Conservation (phyloP, 179 eudicot species). For the Spergularia azorica region DNA sequence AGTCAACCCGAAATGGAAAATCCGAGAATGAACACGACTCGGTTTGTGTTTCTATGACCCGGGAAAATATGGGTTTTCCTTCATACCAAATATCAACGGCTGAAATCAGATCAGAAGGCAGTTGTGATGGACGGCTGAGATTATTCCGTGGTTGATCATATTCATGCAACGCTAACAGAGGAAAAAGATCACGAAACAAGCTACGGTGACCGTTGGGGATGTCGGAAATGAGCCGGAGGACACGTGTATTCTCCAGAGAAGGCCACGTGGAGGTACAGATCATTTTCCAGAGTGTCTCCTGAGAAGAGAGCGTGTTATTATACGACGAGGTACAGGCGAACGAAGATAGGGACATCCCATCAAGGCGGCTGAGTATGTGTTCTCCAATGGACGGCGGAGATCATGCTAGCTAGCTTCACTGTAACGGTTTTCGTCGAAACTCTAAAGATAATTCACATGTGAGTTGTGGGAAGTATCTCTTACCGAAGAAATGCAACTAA, state of each 20-base stretch:
- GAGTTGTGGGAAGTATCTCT: no score
- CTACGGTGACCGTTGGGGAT: conserved; percentile 23
- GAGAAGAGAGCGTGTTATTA: conserved; percentile 22
- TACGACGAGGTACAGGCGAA: conserved; percentile 30
- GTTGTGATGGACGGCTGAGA: background rate
- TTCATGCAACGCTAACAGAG: conserved; percentile 12
- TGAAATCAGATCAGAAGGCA: conserved; percentile 28
- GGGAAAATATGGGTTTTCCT: conserved; percentile 25
- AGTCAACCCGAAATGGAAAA: conserved; percentile 35
- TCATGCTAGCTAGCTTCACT: background rate
- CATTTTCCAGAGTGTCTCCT: conserved; percentile 27
- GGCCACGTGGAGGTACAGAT: conserved; percentile 36
- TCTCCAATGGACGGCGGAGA: conserved; percentile 21
- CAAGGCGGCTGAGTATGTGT: conserved; percentile 38
- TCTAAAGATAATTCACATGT: no score
- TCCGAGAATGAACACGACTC: conserved; percentile 17
- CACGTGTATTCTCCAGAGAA: conserved; percentile 25
- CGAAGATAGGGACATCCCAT: conserved; percentile 30
- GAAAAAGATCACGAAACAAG: conserved; percentile 32
- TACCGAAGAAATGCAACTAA: no score
- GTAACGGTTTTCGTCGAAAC: no score
- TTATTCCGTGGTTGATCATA: conserved; percentile 7
- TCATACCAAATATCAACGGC: conserved; percentile 37
- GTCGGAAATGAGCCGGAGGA: conserved; percentile 13
- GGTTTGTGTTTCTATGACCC: conserved; percentile 31